Percentiles rank a stretch among this genome's conserved stretches.
Evolutionary conservation across 1,284 basidiomycete species (phyloP).

Genomic region (Malassezia furfur): DNA sequence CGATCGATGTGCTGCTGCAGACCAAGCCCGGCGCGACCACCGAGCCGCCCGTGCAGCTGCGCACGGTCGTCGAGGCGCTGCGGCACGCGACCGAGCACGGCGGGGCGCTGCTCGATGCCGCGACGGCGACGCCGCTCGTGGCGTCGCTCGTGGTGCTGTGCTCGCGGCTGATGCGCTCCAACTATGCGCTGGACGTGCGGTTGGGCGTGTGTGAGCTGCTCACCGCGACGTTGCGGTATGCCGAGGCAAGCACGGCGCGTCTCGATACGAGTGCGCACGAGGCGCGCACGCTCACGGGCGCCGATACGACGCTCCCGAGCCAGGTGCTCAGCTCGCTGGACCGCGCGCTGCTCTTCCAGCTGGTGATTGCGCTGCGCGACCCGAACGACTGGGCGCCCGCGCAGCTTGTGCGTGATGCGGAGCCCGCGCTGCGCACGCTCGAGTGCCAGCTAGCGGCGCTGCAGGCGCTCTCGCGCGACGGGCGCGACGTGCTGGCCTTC

Average conservation of each 20-base stretch:
- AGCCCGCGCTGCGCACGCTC: constrained; percentile 21
- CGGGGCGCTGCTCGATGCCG: background rate
- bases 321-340: constrained; percentile 21
- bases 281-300: background rate
- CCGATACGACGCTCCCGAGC: constrained; percentile 3
- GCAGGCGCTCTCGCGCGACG: constrained; percentile 38
- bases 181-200: constrained; percentile 6
- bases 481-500: constrained; percentile 38
- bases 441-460: constrained; percentile 32
- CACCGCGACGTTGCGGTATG: constrained; percentile 9
- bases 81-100: background rate
- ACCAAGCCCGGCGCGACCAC: background rate
- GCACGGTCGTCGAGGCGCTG: constrained; percentile 4
- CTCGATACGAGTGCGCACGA: background rate
- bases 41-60: background rate
- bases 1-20: constrained; percentile 9
- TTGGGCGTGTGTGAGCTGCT: constrained; percentile 10
- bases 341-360: constrained; percentile 32
- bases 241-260: constrained; percentile 5
- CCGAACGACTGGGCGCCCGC: constrained; percentile 16
- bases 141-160: constrained; percentile 12
- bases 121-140: constrained; percentile 12
- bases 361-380: constrained; percentile 25
- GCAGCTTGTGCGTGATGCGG: constrained; percentile 19
- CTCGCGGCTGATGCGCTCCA: constrained; percentile 7